phyloP scores from a whole-genome alignment of 495 filamentous ascomycete genomes.

The Neurospora cerealis region DNA sequence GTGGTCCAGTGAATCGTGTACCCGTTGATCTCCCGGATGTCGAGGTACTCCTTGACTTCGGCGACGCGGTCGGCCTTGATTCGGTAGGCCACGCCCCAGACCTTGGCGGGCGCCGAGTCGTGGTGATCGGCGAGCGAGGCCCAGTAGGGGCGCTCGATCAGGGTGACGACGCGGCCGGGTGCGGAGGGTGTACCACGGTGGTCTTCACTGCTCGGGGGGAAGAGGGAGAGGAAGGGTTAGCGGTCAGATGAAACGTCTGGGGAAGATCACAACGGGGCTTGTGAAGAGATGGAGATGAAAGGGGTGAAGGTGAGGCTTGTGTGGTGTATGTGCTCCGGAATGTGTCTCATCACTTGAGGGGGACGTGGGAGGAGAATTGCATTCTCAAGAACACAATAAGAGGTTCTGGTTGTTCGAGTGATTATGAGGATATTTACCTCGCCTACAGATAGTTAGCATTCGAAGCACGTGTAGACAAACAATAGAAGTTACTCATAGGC shows the following conservation, averaged over 20 bases:
- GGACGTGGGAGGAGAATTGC: background rate
- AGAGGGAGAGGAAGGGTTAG: background rate
- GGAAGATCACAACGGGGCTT: background rate
- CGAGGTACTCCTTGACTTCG: constrained; percentile 78
- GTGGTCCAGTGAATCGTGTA: constrained; percentile 84
- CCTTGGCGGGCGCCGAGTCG: constrained; percentile 41
- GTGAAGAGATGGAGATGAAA: background rate
- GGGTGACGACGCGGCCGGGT: constrained; percentile 86
- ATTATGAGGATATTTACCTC: background rate
- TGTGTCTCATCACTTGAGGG: background rate
- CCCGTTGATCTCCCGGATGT: constrained; percentile 94
- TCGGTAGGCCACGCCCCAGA: constrained; percentile 92
- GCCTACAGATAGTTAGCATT: background rate
- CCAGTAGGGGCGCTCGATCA: constrained; percentile 78
- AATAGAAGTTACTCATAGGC: background rate
- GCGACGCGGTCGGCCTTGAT: constrained; percentile 62
- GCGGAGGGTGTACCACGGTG: constrained; percentile 83
- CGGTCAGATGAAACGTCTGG: background rate
- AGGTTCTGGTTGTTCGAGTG: background rate
- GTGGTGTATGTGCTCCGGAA: background rate
- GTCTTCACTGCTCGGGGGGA: constrained; percentile 54
- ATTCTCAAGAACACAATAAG: background rate
- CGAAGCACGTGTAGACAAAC: background rate
- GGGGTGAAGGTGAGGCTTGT: background rate
- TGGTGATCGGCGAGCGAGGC: constrained; percentile 63